These are phyloP conservation scores for Kitagawia praeruptora DNA, from an alignment of 129 eudicot genomes.

Conservation along the genomic window DNA sequence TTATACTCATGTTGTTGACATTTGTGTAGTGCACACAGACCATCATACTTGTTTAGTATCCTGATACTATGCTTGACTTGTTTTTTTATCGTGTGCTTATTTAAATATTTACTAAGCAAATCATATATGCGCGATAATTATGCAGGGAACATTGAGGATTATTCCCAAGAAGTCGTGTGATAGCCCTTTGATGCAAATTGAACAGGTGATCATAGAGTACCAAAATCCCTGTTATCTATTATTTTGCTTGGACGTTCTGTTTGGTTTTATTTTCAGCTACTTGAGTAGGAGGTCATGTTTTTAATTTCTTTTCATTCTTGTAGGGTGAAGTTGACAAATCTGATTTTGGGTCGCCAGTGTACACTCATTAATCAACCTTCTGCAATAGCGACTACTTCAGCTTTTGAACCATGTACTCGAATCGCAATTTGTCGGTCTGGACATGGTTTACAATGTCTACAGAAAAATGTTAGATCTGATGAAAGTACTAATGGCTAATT, in stretches of 20 bases:
- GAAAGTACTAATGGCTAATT: no score
- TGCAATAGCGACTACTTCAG: not conserved
- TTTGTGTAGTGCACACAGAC: not conserved
- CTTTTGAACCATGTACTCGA: not conserved
- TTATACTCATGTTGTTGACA: not conserved
- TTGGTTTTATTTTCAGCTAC: not conserved
- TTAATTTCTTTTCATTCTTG: not conserved
- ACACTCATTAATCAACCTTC: not conserved
- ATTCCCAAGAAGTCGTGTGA: conserved; percentile 3
- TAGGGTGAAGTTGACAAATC: conserved; percentile 8
- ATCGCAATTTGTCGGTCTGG: not conserved
- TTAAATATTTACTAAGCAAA: not conserved
- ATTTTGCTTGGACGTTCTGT: not conserved
- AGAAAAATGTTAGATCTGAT: not conserved
- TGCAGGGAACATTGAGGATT: conserved; percentile 6
- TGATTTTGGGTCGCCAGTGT: not conserved
- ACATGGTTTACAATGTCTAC: no score
- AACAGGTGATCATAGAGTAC: not conserved
- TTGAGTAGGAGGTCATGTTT: not conserved
- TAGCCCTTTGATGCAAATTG: not conserved
- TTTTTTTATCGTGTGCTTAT: not conserved
- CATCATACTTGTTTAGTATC: not conserved
- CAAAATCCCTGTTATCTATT: not conserved
- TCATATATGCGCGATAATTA: not conserved
- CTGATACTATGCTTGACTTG: not conserved